Percentiles rank a stretch among this genome's conserved stretches.
These are phyloP conservation scores for Globisporangium middletonii DNA, from an alignment of 352 stramenopile genomes.

Conservation along the genomic window DNA sequence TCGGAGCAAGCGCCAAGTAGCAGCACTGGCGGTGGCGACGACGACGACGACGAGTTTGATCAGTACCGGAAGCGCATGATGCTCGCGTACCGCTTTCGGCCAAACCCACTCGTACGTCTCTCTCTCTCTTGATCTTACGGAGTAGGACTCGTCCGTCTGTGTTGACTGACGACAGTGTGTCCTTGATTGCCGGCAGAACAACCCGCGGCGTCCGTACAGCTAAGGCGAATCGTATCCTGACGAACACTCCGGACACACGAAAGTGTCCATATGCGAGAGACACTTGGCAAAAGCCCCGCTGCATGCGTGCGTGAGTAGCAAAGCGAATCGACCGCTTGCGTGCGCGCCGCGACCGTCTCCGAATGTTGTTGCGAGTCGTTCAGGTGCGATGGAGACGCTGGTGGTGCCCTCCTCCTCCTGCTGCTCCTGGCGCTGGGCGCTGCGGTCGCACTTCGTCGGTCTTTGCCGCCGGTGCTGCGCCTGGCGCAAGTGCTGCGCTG, in stretches of 20 bases:
- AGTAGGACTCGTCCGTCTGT: too few species aligned
- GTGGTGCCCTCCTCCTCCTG: neutral
- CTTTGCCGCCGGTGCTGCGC: conserved; percentile 3
- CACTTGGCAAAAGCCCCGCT: too few species aligned
- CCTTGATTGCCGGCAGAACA: conserved; percentile 8
- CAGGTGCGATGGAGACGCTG: conserved; percentile 2
- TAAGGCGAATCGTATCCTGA: neutral
- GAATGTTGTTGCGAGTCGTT: neutral
- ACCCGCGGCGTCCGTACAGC: conserved; percentile 16
- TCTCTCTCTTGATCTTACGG: neutral
- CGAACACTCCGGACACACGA: too few species aligned
- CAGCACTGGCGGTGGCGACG: neutral
- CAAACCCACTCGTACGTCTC: conserved; percentile 15
- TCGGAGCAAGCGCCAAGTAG: neutral
- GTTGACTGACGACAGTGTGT: neutral
- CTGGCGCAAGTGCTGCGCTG: neutral
- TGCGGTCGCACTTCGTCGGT: conserved; percentile 12
- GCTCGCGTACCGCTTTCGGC: conserved; percentile 19
- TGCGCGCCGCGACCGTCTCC: neutral
- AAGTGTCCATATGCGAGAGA: too few species aligned
- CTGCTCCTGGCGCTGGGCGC: neutral
- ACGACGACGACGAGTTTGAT: conserved; percentile 20
- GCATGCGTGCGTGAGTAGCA: neutral
- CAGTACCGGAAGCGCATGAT: conserved; percentile 23
- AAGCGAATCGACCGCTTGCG: too few species aligned